Evolutionary conservation across 495 filamentous ascomycete species (phyloP).

Genomic region (Tricharina praecox): DNA sequence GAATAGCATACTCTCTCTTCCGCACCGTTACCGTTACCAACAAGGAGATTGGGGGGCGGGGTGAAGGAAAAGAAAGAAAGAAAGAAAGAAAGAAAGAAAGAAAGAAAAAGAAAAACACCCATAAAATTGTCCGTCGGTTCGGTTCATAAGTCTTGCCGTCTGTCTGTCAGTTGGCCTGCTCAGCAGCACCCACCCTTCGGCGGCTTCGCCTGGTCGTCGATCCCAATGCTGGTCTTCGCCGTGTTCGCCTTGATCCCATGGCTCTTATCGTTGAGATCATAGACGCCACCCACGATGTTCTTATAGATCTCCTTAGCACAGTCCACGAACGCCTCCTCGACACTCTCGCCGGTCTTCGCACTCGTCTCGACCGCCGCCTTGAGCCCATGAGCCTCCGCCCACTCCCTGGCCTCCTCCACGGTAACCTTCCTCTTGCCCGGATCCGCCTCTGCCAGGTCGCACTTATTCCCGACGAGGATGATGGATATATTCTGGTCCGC

Average conservation of each 20-base stretch:
- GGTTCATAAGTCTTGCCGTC: too few relatives aligned
- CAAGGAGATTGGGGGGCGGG: too few relatives aligned
- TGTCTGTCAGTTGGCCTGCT: too few relatives aligned
- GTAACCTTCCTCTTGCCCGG: conserved; percentile 52
- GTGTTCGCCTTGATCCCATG: conserved; percentile 64
- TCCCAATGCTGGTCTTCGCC: conserved; percentile 20
- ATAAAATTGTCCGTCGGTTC: too few relatives aligned
- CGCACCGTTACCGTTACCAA: too few relatives aligned
- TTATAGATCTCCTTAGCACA: conserved; percentile 86
- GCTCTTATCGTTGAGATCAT: conserved; percentile 84
- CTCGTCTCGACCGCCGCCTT: conserved; percentile 89
- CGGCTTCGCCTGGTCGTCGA: conserved; percentile 19
- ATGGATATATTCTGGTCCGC: conserved; percentile 89
- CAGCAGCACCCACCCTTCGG: conserved; percentile 21
- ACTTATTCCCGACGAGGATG: conserved; percentile 88
- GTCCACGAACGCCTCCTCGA: conserved; percentile 81
- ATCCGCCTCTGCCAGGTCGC: conserved; percentile 47
- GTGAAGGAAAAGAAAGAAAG: too few relatives aligned
- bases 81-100: too few relatives aligned
- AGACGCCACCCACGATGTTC: conserved; percentile 83
- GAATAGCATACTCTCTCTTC: too few relatives aligned
- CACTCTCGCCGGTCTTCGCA: conserved; percentile 82
- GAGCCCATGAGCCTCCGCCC: conserved; percentile 67
- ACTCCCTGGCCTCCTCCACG: conserved; percentile 62
- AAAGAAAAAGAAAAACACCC: too few relatives aligned